These are phyloP conservation scores for Fusarium sp. DNA, from an alignment of 2,329 filamentous ascomycete species.

Conservation along the genomic window DNA sequence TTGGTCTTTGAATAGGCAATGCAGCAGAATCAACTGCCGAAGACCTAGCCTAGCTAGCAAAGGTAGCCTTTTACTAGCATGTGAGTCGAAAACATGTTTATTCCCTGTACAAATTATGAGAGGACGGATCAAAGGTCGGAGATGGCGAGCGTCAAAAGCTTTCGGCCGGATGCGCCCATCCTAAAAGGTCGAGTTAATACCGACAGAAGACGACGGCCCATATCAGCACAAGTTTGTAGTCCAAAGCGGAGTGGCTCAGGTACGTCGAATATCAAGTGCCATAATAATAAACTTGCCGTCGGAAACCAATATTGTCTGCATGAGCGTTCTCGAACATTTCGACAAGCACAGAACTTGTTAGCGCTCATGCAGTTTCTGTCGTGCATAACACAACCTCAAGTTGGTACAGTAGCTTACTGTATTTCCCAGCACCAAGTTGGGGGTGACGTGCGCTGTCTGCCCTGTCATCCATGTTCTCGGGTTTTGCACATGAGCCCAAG, in stretches of 20 bases:
- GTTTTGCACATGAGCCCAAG: conserved; percentile 8
- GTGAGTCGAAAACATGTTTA: not conserved
- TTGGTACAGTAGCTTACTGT: not conserved
- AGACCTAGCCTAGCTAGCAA: not conserved
- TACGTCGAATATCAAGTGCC: conserved; percentile 10
- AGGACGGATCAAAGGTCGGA: conserved; percentile 13
- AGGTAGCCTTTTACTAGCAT: not conserved
- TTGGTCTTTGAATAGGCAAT: conserved; percentile 27
- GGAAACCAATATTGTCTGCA: conserved; percentile 30
- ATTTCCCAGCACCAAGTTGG: conserved; percentile 11
- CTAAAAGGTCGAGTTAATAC: conserved; percentile 15
- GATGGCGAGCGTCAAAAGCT: conserved; percentile 3
- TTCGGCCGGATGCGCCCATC: conserved; percentile 31
- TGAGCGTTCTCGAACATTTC: conserved; percentile 39
- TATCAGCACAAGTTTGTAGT: conserved; percentile 23
- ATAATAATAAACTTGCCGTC: not conserved
- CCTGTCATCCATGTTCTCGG: conserved; percentile 23
- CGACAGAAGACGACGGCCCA: conserved; percentile 6
- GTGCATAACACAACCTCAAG: conserved; percentile 22
- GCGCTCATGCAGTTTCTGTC: conserved; percentile 33
- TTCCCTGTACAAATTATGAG: conserved; percentile 13
- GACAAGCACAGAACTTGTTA: conserved; percentile 30
- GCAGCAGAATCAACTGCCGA: conserved; percentile 28
- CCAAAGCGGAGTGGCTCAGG: conserved; percentile 26
- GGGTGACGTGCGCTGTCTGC: conserved; percentile 12